Base-by-base conservation (phyloP, 305 asterid species). In the Fraxinus nigra region DNA sequence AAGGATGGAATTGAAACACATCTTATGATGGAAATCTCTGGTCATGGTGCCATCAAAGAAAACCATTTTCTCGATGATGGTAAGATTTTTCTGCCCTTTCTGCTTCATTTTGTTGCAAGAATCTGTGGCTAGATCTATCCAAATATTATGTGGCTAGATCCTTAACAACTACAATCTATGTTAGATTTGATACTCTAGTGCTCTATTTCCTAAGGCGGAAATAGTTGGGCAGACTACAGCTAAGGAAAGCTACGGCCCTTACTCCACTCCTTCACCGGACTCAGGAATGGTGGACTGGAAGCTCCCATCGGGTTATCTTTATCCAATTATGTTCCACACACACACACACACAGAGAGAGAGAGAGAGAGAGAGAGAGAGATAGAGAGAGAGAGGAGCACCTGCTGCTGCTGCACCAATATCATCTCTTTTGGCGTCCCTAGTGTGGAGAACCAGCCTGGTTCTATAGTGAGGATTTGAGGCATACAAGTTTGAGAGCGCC, bases 21-120 rank as follows among this genome's bases (percentile, higher is more conserved):
- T 89, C 91, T 95, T 37, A 95, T 93, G 98, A 95, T 93, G 98
- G 98, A 95, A 78, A 93, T 96, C 0, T 84, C 92, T 0, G 98
- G 98, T 0, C 98, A 95, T 85, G 98, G 98, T 46, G 98, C 98
- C 34, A 90, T 95, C 16, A 93, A 90, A 75, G 98, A 95, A 78
- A 93, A 95, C 72, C 80, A 90, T 81, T 95, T 91, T 81, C 98
- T 95, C 69, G 98, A 95, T 85, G 98, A 95, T 81, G 98, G 98
- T 93, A 82, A 70, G 22, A 5, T 8, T 65, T 63, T 26, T 65
- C 73, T 65, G 5, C 28, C 11, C 4, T 59, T 8, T 70, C 40
- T 4, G 63, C 24, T 16, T 51, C 9, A 16, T n/a, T 51, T 51
- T 14, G 22, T 16, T 16, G 20, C 63, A 16, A 51, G 63, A 51